Evolutionary conservation across 2,329 filamentous ascomycete species (phyloP).

Genomic region (Beauveria varroae): DNA sequence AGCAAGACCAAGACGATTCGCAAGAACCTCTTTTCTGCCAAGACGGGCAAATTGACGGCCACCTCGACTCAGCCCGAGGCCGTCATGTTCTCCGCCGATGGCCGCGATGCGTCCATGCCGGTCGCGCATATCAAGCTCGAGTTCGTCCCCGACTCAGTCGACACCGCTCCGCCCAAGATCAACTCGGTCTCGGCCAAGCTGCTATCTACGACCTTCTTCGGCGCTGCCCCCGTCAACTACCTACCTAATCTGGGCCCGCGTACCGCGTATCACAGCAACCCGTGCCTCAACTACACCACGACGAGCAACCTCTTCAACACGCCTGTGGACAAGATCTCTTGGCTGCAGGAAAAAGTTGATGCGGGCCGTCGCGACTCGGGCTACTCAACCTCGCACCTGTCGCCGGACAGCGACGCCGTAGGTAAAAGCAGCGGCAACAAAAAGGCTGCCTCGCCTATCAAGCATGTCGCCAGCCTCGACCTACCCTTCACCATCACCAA

Average conservation of each 20-base stretch:
- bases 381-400: slow-evolving; percentile 37
- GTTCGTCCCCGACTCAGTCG: slow-evolving; percentile 38
- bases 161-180: slow-evolving; percentile 39
- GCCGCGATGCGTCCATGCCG: slow-evolving; percentile 33
- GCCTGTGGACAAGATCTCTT: slow-evolving; percentile 28
- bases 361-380: slow-evolving; percentile 43
- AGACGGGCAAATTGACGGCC: slow-evolving; percentile 41
- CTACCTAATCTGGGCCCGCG: slow-evolving; percentile 45
- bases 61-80: slow-evolving; percentile 39
- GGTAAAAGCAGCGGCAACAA: slow-evolving; percentile 18
- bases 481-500: slow-evolving; percentile 42
- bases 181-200: slow-evolving; percentile 43
- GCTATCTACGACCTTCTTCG: slow-evolving; percentile 45
- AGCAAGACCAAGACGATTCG: slow-evolving; percentile 44
- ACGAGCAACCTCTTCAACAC: slow-evolving; percentile 33
- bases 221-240: slow-evolving; percentile 34
- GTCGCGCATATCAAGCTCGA: slow-evolving; percentile 36
- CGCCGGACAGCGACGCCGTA: slow-evolving; percentile 28
- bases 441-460: slow-evolving; percentile 24
- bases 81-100: slow-evolving; percentile 44
- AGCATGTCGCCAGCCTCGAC: slow-evolving; percentile 35
- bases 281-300: slow-evolving; percentile 39
- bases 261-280: slow-evolving; percentile 30
- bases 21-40: slow-evolving; percentile 44
- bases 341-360: slow-evolving; percentile 30